These are phyloP conservation scores for Dichomitus squalens DNA, from an alignment of 1,284 basidiomycete species.

Conservation along the genomic window DNA sequence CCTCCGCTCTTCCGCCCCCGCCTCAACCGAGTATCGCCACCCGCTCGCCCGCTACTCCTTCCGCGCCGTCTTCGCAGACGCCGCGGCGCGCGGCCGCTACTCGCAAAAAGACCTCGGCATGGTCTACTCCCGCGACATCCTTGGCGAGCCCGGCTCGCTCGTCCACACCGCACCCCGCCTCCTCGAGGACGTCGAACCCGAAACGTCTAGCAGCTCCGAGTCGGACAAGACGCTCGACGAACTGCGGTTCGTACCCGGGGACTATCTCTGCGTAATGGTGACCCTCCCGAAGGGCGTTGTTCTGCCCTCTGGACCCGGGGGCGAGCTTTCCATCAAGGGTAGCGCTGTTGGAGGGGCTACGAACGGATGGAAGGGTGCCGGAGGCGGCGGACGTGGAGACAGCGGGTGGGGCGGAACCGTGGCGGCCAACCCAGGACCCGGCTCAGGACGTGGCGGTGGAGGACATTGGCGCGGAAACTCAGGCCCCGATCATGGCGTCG, in stretches of 20 bases:
- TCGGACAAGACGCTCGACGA: conserved; percentile 73
- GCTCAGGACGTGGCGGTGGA: conserved; percentile 43
- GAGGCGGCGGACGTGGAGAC: conserved; percentile 39
- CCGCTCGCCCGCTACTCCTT: conserved; percentile 79
- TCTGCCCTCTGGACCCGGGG: conserved; percentile 42
- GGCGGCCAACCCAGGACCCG: conserved; percentile 33
- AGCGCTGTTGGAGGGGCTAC: conserved; percentile 35
- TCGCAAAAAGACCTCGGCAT: conserved; percentile 75
- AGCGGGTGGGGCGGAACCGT: conserved; percentile 48
- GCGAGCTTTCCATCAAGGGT: conserved; percentile 51
- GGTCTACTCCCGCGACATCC: conserved; percentile 78
- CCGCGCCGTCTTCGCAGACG: conserved; percentile 74
- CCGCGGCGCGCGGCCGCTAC: conserved; percentile 66
- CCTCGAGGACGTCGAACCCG: conserved; percentile 51
- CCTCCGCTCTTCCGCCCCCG: conserved; percentile 66
- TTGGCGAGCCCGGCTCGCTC: conserved; percentile 71
- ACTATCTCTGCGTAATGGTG: conserved; percentile 72
- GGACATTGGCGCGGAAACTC: conserved; percentile 74
- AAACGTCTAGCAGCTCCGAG: conserved; percentile 33
- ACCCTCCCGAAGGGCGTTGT: conserved; percentile 68
- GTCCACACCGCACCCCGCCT: conserved; percentile 58
- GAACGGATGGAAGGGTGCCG: conserved; percentile 41
- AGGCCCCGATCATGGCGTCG: conserved; percentile 43
- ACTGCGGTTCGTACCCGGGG: conserved; percentile 74
- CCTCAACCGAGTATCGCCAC: conserved; percentile 69